Conservation (phyloP, 768 basidiomycete genomes). For the Lentinula guzmanii region DNA sequence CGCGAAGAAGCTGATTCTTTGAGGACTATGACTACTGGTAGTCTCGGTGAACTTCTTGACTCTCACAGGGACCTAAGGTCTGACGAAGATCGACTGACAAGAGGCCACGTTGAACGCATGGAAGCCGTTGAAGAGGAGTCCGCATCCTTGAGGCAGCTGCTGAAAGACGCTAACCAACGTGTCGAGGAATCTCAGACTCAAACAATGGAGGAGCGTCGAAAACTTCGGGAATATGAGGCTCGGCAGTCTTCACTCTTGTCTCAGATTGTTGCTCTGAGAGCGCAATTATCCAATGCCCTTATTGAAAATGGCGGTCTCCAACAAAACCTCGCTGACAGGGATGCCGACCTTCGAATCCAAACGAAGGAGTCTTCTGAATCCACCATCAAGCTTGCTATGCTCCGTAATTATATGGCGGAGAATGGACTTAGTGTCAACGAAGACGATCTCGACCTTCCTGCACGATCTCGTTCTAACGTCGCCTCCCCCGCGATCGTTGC, state of each 20-base stretch:
- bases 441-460: slow-evolving; percentile 40
- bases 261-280: slow-evolving; percentile 69
- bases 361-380: slow-evolving; percentile 62
- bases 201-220: slow-evolving; percentile 62
- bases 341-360: slow-evolving; percentile 58
- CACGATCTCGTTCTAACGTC: slow-evolving; percentile 33
- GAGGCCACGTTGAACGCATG: slow-evolving; percentile 79
- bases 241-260: slow-evolving; percentile 61
- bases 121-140: slow-evolving; percentile 76
- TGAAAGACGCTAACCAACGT: slow-evolving; percentile 70
- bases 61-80: slow-evolving; percentile 80
- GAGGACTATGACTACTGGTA: slow-evolving; percentile 78
- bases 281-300: slow-evolving; percentile 61
- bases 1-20: slow-evolving; percentile 91
- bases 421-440: slow-evolving; percentile 79
- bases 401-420: slow-evolving; percentile 84
- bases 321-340: slow-evolving; percentile 63
- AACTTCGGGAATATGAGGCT: slow-evolving; percentile 55
- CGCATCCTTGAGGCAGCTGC: slow-evolving; percentile 68
- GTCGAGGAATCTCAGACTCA: slow-evolving; percentile 64
- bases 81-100: slow-evolving; percentile 72
- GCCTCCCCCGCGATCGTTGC: slow-evolving; percentile 41
- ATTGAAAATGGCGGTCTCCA: slow-evolving; percentile 66
- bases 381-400: slow-evolving; percentile 66
- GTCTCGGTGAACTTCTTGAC: slow-evolving; percentile 82